These are phyloP conservation scores for Metschnikowia cerradonensis DNA, from an alignment of 805 yeast species.

Conservation along the genomic window DNA sequence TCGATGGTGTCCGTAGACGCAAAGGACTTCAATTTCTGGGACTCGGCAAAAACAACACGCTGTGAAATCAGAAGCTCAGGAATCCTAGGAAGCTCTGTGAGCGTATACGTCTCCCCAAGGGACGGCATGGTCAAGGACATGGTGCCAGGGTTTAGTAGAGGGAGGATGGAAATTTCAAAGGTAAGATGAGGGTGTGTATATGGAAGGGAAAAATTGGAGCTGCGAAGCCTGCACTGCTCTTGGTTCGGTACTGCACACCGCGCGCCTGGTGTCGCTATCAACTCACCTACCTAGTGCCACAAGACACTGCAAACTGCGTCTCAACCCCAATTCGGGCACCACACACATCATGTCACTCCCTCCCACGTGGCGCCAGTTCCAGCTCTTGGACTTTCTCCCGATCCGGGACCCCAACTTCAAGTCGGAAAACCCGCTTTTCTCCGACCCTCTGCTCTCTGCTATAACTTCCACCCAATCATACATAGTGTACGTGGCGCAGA, in stretches of 20 bases:
- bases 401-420: conserved; percentile 77
- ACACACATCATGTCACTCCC: conserved; percentile 17
- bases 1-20: conserved; percentile 35
- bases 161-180: conserved; percentile 1
- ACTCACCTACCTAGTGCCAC: neutral
- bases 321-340: neutral
- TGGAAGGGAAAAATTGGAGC: conserved; percentile 4
- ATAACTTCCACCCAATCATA: conserved; percentile 54
- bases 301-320: conserved; percentile 3
- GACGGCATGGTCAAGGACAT: conserved; percentile 13
- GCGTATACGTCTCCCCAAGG: conserved; percentile 18
- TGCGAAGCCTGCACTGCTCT: conserved; percentile 1
- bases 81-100: conserved; percentile 19
- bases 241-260: neutral
- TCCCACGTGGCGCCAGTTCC: conserved; percentile 70
- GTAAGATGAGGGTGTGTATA: conserved; percentile 6
- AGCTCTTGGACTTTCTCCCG: conserved; percentile 79
- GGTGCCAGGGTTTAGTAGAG: neutral
- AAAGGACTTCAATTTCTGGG: conserved; percentile 9
- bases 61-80: conserved; percentile 15
- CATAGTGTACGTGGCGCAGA: conserved; percentile 57
- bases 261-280: conserved; percentile 1
- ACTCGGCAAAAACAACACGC: conserved; percentile 18
- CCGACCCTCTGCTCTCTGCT: conserved; percentile 71
- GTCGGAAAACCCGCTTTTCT: conserved; percentile 60